Conservation (phyloP, 2,329 filamentous ascomycete species). For the Chrysosporium keratinophilum region DNA sequence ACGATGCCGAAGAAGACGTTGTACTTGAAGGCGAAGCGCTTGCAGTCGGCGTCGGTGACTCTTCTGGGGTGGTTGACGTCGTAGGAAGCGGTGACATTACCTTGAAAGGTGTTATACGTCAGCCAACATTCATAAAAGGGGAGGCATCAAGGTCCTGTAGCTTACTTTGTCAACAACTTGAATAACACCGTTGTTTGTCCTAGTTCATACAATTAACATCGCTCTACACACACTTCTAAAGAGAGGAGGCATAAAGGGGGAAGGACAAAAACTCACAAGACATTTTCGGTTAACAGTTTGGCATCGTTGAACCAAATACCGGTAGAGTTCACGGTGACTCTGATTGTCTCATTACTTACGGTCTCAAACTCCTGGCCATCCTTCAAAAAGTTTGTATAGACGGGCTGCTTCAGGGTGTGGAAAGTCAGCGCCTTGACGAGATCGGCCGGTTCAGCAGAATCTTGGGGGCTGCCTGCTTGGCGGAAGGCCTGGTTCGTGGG, state of each 20-base stretch:
- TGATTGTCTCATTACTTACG: conserved; percentile 10
- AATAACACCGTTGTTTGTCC: conserved; percentile 5
- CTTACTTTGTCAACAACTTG: conserved; percentile 5
- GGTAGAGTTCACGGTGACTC: conserved; percentile 9
- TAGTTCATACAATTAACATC: not conserved
- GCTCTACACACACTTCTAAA: not conserved
- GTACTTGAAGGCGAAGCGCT: not conserved
- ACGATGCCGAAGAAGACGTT: not conserved
- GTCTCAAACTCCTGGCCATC: conserved; percentile 11
- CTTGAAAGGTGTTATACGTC: not conserved
- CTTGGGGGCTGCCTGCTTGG: conserved; percentile 5
- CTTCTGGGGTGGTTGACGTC: not conserved
- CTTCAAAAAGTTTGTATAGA: conserved; percentile 11
- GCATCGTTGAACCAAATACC: conserved; percentile 13
- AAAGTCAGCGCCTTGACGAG: conserved; percentile 11
- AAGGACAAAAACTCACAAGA: conserved; percentile 3
- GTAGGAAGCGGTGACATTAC: not conserved
- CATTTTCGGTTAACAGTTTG: conserved; percentile 9
- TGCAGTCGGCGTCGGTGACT: not conserved
- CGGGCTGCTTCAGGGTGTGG: conserved; percentile 11
- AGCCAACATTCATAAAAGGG: not conserved
- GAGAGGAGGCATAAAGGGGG: too few relatives aligned
- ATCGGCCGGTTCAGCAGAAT: not conserved
- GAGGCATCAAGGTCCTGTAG: too few relatives aligned
- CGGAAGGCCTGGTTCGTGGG: conserved; percentile 7